Conservation (phyloP, 129 eudicot species). For the Kitagawia praeruptora region DNA sequence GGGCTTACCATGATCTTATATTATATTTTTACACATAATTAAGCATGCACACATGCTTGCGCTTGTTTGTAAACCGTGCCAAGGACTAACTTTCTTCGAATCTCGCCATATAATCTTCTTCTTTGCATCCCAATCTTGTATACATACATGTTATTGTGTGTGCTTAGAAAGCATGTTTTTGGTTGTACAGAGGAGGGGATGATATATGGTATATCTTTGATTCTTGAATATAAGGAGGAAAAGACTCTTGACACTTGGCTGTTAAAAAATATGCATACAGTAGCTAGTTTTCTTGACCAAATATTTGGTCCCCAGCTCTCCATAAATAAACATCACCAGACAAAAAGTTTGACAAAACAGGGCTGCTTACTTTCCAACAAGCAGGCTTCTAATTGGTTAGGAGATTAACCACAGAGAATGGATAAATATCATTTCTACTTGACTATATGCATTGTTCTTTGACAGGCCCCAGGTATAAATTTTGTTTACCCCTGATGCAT, state of each 20-base stretch:
- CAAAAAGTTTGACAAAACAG: constrained; percentile 2
- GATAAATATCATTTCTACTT: neutral
- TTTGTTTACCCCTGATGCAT: neutral
- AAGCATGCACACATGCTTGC: neutral
- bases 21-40: no score
- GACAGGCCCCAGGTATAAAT: neutral
- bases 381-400: neutral
- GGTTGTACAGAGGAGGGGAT: neutral
- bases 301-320: neutral
- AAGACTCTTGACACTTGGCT: neutral
- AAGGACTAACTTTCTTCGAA: neutral
- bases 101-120: neutral
- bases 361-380: neutral
- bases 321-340: neutral
- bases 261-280: neutral
- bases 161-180: neutral
- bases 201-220: neutral
- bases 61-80: no score
- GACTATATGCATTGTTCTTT: neutral
- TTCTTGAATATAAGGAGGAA: neutral
- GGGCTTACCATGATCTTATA: no score
- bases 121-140: neutral
- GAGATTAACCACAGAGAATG: neutral
- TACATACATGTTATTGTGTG: neutral
- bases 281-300: neutral